phyloP scores from a whole-genome alignment of 1,284 basidiomycete species.

The Rhodotorula mucilaginosa region DNA sequence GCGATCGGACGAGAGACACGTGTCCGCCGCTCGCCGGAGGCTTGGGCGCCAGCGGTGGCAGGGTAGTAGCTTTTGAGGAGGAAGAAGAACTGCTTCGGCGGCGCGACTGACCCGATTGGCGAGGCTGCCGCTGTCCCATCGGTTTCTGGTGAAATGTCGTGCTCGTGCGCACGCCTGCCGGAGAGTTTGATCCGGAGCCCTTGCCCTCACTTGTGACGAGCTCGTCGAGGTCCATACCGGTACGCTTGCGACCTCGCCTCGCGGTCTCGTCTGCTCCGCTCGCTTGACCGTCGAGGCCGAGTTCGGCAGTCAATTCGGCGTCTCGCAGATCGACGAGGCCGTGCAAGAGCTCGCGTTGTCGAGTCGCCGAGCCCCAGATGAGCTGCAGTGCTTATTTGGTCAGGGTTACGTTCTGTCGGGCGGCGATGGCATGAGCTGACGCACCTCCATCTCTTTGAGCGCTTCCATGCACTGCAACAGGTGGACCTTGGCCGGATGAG shows the following conservation, averaged over 20 bases:
- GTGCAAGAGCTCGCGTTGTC: slow-evolving; percentile 68
- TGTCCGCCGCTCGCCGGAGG: background rate
- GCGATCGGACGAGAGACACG: background rate
- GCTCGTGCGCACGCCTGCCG: background rate
- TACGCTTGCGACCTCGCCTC: slow-evolving; percentile 32
- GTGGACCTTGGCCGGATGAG: slow-evolving; percentile 52
- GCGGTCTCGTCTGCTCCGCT: background rate
- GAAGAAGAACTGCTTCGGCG: background rate
- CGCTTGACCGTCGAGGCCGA: slow-evolving; percentile 10
- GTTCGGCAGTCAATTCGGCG: slow-evolving; percentile 34
- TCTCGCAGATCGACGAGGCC: slow-evolving; percentile 51
- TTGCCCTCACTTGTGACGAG: background rate
- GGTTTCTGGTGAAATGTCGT: background rate
- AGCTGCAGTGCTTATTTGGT: slow-evolving; percentile 34
- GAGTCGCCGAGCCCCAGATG: slow-evolving; percentile 71
- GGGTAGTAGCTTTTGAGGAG: background rate
- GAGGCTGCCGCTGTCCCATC: background rate
- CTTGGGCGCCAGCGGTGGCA: background rate
- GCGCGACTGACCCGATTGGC: background rate
- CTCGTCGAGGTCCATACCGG: slow-evolving; percentile 27
- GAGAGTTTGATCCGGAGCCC: background rate
- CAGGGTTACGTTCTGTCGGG: too few species aligned
- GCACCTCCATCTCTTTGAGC: slow-evolving; percentile 64
- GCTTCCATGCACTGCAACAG: slow-evolving; percentile 67
- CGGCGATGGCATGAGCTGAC: slow-evolving; percentile 31